Base-by-base conservation (phyloP, 805 yeast species). In the Metschnikowia proteae region DNA sequence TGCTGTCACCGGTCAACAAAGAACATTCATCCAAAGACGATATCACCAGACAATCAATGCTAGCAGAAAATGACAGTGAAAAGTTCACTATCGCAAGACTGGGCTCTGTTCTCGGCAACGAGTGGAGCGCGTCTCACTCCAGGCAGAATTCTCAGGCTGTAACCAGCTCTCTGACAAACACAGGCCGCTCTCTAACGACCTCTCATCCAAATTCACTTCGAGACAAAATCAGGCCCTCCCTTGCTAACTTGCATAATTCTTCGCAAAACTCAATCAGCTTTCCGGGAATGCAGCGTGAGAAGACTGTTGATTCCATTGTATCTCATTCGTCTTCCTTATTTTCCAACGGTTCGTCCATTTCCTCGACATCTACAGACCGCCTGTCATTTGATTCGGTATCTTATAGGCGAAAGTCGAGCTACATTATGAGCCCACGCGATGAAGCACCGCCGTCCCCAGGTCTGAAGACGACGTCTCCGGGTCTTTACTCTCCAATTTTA, bases 191-290 rank as follows among this genome's bases (percentile, higher is more conserved):
- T 37, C 17, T 37, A 17, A 37, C 29, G 13, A 27, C 26, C 17
- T 27, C 27, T 27, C 38, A 33, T 9, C 37, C 40, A 22, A 53
- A 53, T 27, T 50, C 62, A n/a, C 29, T 60, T 31, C 60, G 54
- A 30, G 73, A 71, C 36, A 57, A 59, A 27, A 53, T 70, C 40
- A 58, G 74, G 38, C 74, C 75, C 4, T 67, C 71, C 5, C 56
- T 70, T 34, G 57, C 68, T 25, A 74, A 69, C 51, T 52, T 70
- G 32, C 67, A 67, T 47, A 38, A 30, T 39, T 32, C 48, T 27
- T 43, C 49, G 17, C 38, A 32, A 17, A 46, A 25, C 38, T 40
- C 38, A 25, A 17, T 42, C 9, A 9, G n/a, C 23, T 42, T 26
- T 26, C 25, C 32, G 11, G 38, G 38, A 26, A 27, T 42, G 5